These are phyloP conservation scores for Alternaria consortialis DNA, from an alignment of 2,329 filamentous ascomycete species.

Conservation along the genomic window DNA sequence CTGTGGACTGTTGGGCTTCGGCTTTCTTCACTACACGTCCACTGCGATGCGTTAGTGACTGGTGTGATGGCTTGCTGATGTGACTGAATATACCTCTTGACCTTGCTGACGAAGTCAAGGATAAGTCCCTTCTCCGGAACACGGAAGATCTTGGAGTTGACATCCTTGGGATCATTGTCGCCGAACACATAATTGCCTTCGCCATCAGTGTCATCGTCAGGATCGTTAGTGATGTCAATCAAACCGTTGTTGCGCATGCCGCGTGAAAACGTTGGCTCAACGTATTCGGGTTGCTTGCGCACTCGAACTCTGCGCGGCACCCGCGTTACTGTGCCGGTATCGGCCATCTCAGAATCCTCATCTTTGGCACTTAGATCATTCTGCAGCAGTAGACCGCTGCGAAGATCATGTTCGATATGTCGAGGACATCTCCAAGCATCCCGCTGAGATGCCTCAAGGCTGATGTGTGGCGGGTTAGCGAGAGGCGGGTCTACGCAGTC, in stretches of 20 bases:
- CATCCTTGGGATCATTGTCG: slow-evolving; percentile 51
- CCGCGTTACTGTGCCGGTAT: slow-evolving; percentile 37
- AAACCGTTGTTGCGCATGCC: slow-evolving; percentile 66
- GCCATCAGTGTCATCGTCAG: slow-evolving; percentile 54
- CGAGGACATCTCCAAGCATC: slow-evolving; percentile 87
- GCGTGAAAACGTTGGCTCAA: slow-evolving; percentile 63
- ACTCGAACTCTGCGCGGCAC: slow-evolving; percentile 57
- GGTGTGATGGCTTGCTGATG: slow-evolving; percentile 9
- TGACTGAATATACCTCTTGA: slow-evolving; percentile 55
- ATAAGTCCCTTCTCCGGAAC: slow-evolving; percentile 58
- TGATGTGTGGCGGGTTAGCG: slow-evolving; percentile 74
- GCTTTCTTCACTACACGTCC: slow-evolving; percentile 34
- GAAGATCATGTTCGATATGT: slow-evolving; percentile 80
- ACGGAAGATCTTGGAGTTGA: slow-evolving; percentile 54
- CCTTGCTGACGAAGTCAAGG: slow-evolving; percentile 69
- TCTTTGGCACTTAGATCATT: slow-evolving; percentile 43
- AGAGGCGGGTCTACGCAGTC: slow-evolving; percentile 90
- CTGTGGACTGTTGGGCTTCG: slow-evolving; percentile 22
- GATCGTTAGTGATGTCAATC: slow-evolving; percentile 57
- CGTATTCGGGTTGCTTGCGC: slow-evolving; percentile 59
- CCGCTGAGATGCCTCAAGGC: slow-evolving; percentile 63
- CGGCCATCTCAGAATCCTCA: slow-evolving; percentile 42
- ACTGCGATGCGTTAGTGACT: slow-evolving; percentile 31
- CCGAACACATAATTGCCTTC: slow-evolving; percentile 55
- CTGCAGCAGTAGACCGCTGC: slow-evolving; percentile 44